Evolutionary conservation across 1,284 basidiomycete genomes (phyloP), one percentile per base, ranked within the genome.

Genomic region (Malassezia restricta): DNA sequence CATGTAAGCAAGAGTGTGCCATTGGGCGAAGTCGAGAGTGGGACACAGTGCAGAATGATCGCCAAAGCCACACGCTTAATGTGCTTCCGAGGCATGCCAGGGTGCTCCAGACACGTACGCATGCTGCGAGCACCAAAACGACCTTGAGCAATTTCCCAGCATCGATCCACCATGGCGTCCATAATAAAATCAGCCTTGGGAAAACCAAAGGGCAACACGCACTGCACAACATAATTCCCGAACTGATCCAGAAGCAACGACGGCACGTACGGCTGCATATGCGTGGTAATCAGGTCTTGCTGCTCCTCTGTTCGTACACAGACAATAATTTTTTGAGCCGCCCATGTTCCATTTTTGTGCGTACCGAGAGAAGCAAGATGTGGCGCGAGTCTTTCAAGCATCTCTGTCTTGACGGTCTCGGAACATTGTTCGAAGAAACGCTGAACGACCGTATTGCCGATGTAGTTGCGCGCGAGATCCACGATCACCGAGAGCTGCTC

Each of bases 271-370:
- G 94, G 83, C 47, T 86, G 78, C 56, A 99, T 75, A 72, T 94
- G 86, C 70, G 85, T 82, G 40, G 85, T 82, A 66, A 99, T 83
- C 33, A 95, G 75, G 3, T 78, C 79, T 51, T 89, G 80, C 74
- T 98, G 94, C 57, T 94, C 89, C 6, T 85, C 82, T n/a, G 81
- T 83, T 49, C 83, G 81, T 40, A 91, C 86, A 45, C 62, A 63
- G 76, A 96, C 91, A 61, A 98, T 96, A 70, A 96, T 92, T 79
- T 74, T 69, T 75, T 98, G 94, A 3, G 91, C 92, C 0, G 94
- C 92, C 94, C 94, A 98, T 0, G 94, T 99, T 37, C 94, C 94
- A 66, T 98, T 98, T 78, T 98, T 98, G 78, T 99, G 94, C 47
- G 92, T 90, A 44, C 94, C 94, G 61, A 96, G 94, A 80, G 88